Conservation (phyloP, 2,329 filamentous ascomycete genomes). For the Xenosphaeropsis pyriputrescens region DNA sequence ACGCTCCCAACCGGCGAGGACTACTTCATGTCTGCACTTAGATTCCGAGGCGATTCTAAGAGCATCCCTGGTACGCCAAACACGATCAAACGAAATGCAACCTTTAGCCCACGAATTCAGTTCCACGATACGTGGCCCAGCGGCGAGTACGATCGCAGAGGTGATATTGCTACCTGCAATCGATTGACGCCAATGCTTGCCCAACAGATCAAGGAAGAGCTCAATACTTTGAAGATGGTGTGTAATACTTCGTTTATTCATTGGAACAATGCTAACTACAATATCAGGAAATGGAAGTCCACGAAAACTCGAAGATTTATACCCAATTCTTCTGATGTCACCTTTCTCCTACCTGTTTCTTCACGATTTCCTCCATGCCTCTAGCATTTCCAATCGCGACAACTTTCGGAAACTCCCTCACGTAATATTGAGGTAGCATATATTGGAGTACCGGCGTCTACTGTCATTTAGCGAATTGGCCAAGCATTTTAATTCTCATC, state of each 20-base stretch:
- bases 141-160: slow-evolving; percentile 88
- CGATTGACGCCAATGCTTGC: slow-evolving; percentile 91
- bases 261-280: background rate
- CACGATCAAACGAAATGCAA: slow-evolving; percentile 44
- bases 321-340: slow-evolving; percentile 93
- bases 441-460: slow-evolving; percentile 18
- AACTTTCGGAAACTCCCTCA: slow-evolving; percentile 8
- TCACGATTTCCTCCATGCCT: background rate
- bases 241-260: slow-evolving; percentile 15
- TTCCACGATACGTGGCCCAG: slow-evolving; percentile 96
- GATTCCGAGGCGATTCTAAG: slow-evolving; percentile 61
- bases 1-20: slow-evolving; percentile 64
- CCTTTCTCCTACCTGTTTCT: background rate
- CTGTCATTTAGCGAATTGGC: slow-evolving; percentile 20
- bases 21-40: slow-evolving; percentile 71
- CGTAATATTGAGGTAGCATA: slow-evolving; percentile 17
- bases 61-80: slow-evolving; percentile 70
- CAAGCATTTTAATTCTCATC: slow-evolving; percentile 14
- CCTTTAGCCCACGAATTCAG: slow-evolving; percentile 83
- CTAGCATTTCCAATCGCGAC: background rate
- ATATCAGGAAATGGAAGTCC: slow-evolving; percentile 93
- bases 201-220: slow-evolving; percentile 98
- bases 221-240: slow-evolving; percentile 99
- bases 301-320: slow-evolving; percentile 97
- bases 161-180: slow-evolving; percentile 96